Conservation (phyloP, 164 flowering plant genomes). For the Annona cherimola region DNA sequence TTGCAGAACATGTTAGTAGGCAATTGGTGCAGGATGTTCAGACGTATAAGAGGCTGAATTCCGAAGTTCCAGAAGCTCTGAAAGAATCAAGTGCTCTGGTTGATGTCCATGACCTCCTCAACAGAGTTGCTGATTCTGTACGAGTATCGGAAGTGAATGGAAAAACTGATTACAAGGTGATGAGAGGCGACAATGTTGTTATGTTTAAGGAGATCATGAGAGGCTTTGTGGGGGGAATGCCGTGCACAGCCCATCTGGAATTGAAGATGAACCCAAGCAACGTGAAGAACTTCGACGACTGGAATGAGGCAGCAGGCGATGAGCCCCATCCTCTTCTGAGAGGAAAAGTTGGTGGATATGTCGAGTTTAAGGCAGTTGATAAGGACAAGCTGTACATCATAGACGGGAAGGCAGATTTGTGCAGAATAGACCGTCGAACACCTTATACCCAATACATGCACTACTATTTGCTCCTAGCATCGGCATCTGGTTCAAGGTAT, state of each 20-base stretch:
- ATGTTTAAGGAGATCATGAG: conserved; percentile 38
- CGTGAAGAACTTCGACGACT: conserved; percentile 9
- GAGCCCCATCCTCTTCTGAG: conserved; percentile 25
- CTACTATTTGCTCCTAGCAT: conserved; percentile 44
- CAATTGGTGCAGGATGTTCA: conserved; percentile 40
- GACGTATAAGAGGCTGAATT: conserved; percentile 17
- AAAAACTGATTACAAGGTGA: background rate
- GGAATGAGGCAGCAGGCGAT: background rate
- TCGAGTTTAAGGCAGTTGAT: conserved; percentile 24
- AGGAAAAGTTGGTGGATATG: conserved; percentile 49
- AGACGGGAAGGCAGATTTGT: conserved; percentile 53
- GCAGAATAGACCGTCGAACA: conserved; percentile 34
- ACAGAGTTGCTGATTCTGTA: conserved; percentile 5
- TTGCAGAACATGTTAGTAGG: conserved; percentile 44
- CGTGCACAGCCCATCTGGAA: conserved; percentile 42
- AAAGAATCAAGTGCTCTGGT: background rate
- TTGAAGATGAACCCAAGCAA: conserved; percentile 32
- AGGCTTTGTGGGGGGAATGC: conserved; percentile 58
- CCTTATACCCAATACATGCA: conserved; percentile 57
- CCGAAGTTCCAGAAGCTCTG: conserved; percentile 2
- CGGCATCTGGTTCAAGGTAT: conserved; percentile 60
- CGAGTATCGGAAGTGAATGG: background rate
- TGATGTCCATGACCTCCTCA: background rate
- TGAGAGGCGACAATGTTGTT: conserved; percentile 5
- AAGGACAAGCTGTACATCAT: conserved; percentile 44